These are phyloP conservation scores for Styphnolobium japonicum DNA, from an alignment of 306 rosid species.

Conservation along the genomic window DNA sequence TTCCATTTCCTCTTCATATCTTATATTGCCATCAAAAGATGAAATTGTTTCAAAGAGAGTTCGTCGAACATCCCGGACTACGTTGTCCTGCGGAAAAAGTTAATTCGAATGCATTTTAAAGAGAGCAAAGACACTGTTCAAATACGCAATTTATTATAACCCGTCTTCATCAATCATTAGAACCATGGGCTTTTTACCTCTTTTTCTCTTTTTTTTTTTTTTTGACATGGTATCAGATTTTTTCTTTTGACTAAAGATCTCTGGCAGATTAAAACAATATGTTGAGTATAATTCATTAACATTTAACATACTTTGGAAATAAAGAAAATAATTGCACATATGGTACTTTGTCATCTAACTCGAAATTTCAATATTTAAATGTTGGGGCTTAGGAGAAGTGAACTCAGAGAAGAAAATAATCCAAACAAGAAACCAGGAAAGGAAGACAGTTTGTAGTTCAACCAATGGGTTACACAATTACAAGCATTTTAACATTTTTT, in stretches of 20 bases:
- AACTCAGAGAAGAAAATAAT: no score
- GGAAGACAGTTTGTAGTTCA: no score
- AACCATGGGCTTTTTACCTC: neutral
- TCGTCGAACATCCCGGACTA: slow-evolving; percentile 58
- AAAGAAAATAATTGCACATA: neutral
- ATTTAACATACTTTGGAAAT: neutral
- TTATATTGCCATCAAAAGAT: slow-evolving; percentile 47
- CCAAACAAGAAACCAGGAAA: no score
- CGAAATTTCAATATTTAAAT: neutral
- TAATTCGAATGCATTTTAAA: neutral
- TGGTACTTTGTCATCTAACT: neutral
- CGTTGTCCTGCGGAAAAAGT: slow-evolving; percentile 47
- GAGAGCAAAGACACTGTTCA: neutral
- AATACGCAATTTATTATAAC: neutral
- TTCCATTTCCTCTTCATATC: slow-evolving; percentile 41
- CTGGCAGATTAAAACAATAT: neutral
- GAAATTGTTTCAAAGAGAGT: slow-evolving; percentile 56
- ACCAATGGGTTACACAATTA: no score
- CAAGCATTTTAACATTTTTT: no score
- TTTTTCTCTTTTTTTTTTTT: neutral
- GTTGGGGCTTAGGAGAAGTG: no score
- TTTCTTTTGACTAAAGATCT: neutral
- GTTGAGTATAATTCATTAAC: neutral
- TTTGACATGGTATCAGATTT: neutral
- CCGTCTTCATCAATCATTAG: neutral